phyloP scores from a whole-genome alignment of 352 stramenopile genomes.

The Thalassiosira pacifica region DNA sequence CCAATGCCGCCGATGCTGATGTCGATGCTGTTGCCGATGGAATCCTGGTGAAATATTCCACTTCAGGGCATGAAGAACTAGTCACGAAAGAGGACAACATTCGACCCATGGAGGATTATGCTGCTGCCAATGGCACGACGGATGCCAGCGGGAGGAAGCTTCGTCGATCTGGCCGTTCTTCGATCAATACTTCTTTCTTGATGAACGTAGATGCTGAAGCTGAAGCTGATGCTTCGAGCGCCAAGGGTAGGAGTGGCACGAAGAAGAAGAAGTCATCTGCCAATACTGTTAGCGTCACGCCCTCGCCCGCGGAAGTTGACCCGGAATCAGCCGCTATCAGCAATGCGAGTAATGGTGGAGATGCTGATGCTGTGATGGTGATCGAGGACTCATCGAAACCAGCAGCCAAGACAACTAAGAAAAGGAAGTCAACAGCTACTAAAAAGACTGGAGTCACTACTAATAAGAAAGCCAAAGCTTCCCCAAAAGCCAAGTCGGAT shows the following conservation, averaged over 20 bases:
- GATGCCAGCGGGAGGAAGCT: conserved; percentile 7
- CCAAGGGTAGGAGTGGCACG: neutral
- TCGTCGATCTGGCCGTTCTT: conserved; percentile 14
- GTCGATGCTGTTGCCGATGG: neutral
- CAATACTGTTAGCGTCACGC: conserved; percentile 26
- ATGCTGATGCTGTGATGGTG: neutral
- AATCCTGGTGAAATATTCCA: conserved; percentile 12
- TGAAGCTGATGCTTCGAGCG: neutral
- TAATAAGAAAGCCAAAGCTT: conserved; percentile 23
- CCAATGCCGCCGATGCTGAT: neutral
- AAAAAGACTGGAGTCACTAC: neutral
- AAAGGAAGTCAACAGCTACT: neutral
- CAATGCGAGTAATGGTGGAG: neutral
- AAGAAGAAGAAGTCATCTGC: neutral
- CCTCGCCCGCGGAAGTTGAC: conserved; percentile 33
- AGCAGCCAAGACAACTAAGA: conserved; percentile 14
- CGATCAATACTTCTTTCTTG: neutral
- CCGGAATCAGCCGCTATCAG: neutral
- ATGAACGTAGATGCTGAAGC: neutral
- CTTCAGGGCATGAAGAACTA: neutral
- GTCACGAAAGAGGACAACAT: neutral
- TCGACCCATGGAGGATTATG: conserved; percentile 15
- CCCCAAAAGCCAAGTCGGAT: neutral
- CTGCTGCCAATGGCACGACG: neutral
- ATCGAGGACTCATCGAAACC: neutral